Base-by-base conservation (phyloP, 257 asterid species). In the Nicotiana undulata region DNA sequence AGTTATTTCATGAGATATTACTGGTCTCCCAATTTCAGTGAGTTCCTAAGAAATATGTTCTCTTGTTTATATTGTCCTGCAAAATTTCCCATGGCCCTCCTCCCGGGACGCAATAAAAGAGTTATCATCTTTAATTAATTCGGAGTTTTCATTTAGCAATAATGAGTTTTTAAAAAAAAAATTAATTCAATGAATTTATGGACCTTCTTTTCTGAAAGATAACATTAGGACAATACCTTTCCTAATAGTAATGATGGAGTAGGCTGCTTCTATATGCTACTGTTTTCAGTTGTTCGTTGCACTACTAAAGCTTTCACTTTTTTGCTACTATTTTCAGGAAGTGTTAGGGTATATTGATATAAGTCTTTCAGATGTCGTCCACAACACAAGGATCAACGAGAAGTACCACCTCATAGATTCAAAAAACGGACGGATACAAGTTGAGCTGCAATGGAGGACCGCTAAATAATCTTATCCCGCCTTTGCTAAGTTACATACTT, bases 391-490 rank as follows among this genome's bases (percentile, higher is more conserved):
- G 89, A 88, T 90, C 80, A 90, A 90, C 18, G 91, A 90, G 86
- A 88, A 84, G 83, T 84, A 70, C 85, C 89, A 89, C 81, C 94
- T 90, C 49, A 90, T 89, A 22, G 91, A 88, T 86, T 89, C 91
- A 9, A 90, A 89, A 89, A 90, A 88, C 34, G 92, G 92, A 13
- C 79, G 85, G 53, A 68, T 90, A 81, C 94, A 89, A 64, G 82
- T 90, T 24, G 91, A 90, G 92, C 84, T 90, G 85, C 91, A 88
- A 81, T 90, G 94, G 92, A 88, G 84, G 78, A 89, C 92, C 20
- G 26, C 61, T 46, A 51, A 55, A 55, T 55, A 55, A 55, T 55
- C 22, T 1, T 55, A 5, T 51, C 20, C 22, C 20, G 22, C 8
- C 20, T 17, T 17, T 5, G 1, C 60, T 17, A 16, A 55, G 60